Conservation (phyloP, 176 grass and related monocot genomes). For the Musa acuminata region DNA sequence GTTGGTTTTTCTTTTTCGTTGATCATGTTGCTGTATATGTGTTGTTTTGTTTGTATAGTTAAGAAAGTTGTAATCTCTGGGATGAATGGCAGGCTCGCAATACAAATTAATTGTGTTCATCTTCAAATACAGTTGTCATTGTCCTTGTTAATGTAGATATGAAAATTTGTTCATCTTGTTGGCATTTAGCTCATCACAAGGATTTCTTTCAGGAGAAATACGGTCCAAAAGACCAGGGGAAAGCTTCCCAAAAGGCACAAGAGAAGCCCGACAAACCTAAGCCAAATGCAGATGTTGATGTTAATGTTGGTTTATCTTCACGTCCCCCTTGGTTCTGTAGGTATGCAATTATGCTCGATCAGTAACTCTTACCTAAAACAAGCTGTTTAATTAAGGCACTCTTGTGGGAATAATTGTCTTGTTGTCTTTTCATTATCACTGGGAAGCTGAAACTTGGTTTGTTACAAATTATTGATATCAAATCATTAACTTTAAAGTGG, state of each 20-base stretch:
- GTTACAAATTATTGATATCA: too few relatives aligned
- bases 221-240: conserved; percentile 84
- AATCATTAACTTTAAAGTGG: too few relatives aligned
- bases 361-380: background rate
- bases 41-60: background rate
- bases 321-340: conserved; percentile 85
- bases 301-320: conserved; percentile 69
- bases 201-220: conserved; percentile 69
- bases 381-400: background rate
- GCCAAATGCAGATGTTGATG: conserved; percentile 82
- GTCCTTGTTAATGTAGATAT: background rate
- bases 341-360: conserved; percentile 27
- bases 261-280: conserved; percentile 75
- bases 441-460: too few relatives aligned
- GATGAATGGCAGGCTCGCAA: background rate
- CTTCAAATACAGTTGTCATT: background rate
- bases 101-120: background rate
- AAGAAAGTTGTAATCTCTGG: background rate
- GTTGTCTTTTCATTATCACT: too few relatives aligned
- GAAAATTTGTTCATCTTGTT: background rate
- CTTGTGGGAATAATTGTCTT: too few relatives aligned
- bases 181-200: background rate
- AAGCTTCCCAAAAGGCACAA: conserved; percentile 30
- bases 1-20: background rate
- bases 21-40: too few relatives aligned